These are phyloP conservation scores for Pleurotus djamor DNA, from an alignment of 768 basidiomycete genomes.

Conservation along the genomic window DNA sequence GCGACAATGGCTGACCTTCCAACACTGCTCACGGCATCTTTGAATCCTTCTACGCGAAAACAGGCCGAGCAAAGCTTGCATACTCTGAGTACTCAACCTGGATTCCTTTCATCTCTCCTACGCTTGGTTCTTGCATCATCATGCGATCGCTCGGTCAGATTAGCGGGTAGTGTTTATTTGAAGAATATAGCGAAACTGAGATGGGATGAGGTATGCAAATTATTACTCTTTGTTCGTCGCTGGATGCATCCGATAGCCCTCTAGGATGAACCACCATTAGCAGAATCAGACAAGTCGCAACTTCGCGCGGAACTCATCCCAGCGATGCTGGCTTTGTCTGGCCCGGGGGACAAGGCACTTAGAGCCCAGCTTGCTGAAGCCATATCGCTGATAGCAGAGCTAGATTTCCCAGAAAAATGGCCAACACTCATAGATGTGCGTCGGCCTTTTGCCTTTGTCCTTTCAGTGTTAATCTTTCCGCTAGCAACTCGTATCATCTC, in stretches of 20 bases:
- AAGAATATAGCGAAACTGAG: slow-evolving; percentile 75
- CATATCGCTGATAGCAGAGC: slow-evolving; percentile 85
- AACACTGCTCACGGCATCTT: slow-evolving; percentile 67
- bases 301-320: slow-evolving; percentile 81
- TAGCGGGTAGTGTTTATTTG: slow-evolving; percentile 82
- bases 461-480: background rate
- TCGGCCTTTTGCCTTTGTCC: slow-evolving; percentile 13
- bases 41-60: slow-evolving; percentile 68
- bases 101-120: slow-evolving; percentile 80
- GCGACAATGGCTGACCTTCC: slow-evolving; percentile 63
- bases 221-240: background rate
- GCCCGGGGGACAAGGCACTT: slow-evolving; percentile 66
- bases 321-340: slow-evolving; percentile 86
- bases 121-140: slow-evolving; percentile 70
- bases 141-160: slow-evolving; percentile 67
- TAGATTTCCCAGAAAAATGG: slow-evolving; percentile 93
- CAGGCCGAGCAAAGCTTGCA: slow-evolving; percentile 79
- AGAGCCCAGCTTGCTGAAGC: slow-evolving; percentile 91
- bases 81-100: slow-evolving; percentile 64
- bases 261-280: slow-evolving; percentile 72
- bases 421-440: slow-evolving; percentile 86
- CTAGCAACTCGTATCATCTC: slow-evolving; percentile 86
- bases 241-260: slow-evolving; percentile 7
- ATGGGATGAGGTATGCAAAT: slow-evolving; percentile 78
- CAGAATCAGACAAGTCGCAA: slow-evolving; percentile 66